Conservation (phyloP, 495 filamentous ascomycete species). For the Tuber umbilicatum region DNA sequence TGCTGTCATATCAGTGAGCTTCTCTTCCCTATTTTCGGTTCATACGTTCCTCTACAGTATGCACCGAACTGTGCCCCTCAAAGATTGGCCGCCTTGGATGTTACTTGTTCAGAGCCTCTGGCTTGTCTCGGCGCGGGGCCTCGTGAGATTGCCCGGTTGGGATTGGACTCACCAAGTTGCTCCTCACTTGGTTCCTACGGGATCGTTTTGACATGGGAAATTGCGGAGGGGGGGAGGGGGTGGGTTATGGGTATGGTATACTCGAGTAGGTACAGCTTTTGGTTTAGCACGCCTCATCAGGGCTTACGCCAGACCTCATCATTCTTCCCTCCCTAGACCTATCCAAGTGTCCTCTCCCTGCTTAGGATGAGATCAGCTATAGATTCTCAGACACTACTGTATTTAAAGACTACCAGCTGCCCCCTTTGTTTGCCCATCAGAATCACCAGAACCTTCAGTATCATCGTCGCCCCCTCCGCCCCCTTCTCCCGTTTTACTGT, state of each 20-base stretch:
- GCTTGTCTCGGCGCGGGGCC: slow-evolving; percentile 24
- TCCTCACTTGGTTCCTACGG: slow-evolving; percentile 26
- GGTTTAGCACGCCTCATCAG: slow-evolving; percentile 30
- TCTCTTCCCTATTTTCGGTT: neutral
- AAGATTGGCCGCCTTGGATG: slow-evolving; percentile 12
- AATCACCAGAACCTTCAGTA: neutral
- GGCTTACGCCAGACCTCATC: slow-evolving; percentile 31
- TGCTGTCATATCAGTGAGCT: neutral
- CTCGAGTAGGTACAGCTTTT: neutral
- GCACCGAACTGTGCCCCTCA: slow-evolving; percentile 8
- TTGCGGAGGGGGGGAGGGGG: neutral
- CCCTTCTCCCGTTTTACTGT: neutral
- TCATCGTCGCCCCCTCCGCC: neutral
- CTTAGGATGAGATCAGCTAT: slow-evolving; percentile 4
- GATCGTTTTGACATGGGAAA: slow-evolving; percentile 26
- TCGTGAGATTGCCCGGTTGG: slow-evolving; percentile 25
- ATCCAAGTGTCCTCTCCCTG: neutral
- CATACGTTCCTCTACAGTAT: neutral
- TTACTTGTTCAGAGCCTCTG: neutral
- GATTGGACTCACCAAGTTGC: slow-evolving; percentile 16
- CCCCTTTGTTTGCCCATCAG: slow-evolving; percentile 3
- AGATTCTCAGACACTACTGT: neutral
- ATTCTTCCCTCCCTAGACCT: slow-evolving; percentile 3
- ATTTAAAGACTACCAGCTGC: slow-evolving; percentile 2
- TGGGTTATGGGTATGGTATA: slow-evolving; percentile 7